Base-by-base conservation (phyloP, 2,329 filamentous ascomycete species). In the Fusarium pseudocircinatum region DNA sequence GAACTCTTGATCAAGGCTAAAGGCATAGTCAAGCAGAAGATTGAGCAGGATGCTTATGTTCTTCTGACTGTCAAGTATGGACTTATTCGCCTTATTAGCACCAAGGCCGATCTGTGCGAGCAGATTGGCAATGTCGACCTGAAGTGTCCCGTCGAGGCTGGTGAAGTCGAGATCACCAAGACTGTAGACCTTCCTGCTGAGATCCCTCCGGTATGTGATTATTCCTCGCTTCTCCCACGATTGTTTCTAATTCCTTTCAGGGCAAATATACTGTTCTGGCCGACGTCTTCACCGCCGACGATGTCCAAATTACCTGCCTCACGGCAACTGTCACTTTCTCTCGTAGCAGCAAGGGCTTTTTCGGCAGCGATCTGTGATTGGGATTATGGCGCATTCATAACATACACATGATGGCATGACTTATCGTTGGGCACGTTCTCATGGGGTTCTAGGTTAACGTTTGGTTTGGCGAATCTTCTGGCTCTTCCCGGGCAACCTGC, bases 61-160 rank as follows among this genome's bases (percentile, higher is more conserved):
- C 87, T 92, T 53, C 82, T 99, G 44, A 89, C 91, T 75, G 96
- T 99, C 84, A 98, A 97, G 85, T 98, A 97, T 83, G 96, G 96
- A 69, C 87, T 97, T 75, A 98, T 99, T 82, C 93, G 91, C 62
- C 89, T 99, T 73, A 90, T 99, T 83, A 94, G 89, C 82, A 93
- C 93, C 74, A 89, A 88, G 75, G 91, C 92, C 78, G 93, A 97
- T 80, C 89, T 98, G 42, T 99, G 96, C 86, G 93, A 98, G 69
- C 92, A 97, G 82, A 90, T 97, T 74, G 86, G 89, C 81, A 95
- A 98, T 76, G 94, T 98, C 49, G 94, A 98, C 78, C 86, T 98
- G 64, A 85, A 94, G 78, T 99, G 96, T 83, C 96, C 96, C 54
- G 88, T 99, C 67, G 87, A 97, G 84, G 90, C 94, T 84, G 96